Conservation (phyloP, 306 rosid genomes). For the Glycine latifolia region DNA sequence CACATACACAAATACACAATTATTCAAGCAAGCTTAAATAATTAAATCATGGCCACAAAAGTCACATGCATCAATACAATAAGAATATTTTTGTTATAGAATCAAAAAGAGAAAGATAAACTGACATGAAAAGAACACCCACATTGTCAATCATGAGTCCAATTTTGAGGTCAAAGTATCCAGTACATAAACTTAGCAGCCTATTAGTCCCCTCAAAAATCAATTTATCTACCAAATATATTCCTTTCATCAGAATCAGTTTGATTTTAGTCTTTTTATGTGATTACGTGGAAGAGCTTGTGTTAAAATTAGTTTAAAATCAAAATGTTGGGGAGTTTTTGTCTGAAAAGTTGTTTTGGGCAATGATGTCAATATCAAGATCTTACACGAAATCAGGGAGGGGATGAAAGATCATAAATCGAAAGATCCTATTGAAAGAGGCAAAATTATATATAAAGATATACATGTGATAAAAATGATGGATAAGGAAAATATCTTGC, state of each 20-base stretch:
- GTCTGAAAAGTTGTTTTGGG: not conserved
- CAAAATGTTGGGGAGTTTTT: not conserved
- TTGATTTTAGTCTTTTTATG: not conserved
- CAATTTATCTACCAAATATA: slow-evolving; percentile 23
- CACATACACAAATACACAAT: slow-evolving; percentile 12
- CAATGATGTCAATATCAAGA: not conserved
- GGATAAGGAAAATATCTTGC: not conserved
- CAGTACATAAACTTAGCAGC: slow-evolving; percentile 9
- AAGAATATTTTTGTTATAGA: not conserved
- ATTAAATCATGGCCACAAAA: slow-evolving; percentile 27
- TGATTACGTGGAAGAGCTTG: slow-evolving; percentile 1
- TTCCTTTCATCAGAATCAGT: slow-evolving; percentile 9
- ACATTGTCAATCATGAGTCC: slow-evolving; percentile 5
- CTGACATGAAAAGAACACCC: slow-evolving; percentile 8
- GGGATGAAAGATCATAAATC: not conserved
- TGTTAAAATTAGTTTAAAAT: not conserved
- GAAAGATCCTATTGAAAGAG: not conserved
- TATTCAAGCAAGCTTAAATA: slow-evolving; percentile 31
- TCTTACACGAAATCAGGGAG: not conserved
- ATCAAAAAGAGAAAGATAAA: slow-evolving; percentile 2
- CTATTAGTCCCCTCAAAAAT: not conserved
- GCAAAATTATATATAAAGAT: not conserved
- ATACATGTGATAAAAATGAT: not conserved
- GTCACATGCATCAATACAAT: slow-evolving; percentile 20
- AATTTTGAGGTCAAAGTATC: slow-evolving; percentile 23